Evolutionary conservation across 352 stramenopile genomes (phyloP).

Genomic region (Phytophthora capsici): DNA sequence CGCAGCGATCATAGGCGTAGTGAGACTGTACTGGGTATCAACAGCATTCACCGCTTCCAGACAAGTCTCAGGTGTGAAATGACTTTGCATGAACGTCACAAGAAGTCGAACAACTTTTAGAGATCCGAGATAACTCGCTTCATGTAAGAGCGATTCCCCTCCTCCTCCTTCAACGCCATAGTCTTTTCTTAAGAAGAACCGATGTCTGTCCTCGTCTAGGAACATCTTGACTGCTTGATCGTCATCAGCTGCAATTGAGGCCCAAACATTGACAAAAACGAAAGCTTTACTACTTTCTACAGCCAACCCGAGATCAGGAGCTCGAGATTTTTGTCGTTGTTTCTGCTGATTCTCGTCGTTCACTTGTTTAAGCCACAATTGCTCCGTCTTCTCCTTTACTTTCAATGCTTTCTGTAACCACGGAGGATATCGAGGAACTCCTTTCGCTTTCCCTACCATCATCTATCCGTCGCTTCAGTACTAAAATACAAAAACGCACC

Average conservation of each 20-base stretch:
- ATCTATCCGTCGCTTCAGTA: no score
- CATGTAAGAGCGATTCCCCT: constrained; percentile 56
- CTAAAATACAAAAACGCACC: no score
- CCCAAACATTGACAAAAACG: constrained; percentile 43
- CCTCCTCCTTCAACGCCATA: constrained; percentile 14
- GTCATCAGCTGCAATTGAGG: constrained; percentile 47
- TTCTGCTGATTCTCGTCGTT: constrained; percentile 22
- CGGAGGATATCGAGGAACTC: constrained; percentile 52
- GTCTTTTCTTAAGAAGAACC: constrained; percentile 47
- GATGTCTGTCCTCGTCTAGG: constrained; percentile 35
- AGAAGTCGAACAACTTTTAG: constrained; percentile 43
- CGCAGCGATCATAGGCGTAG: constrained; percentile 62
- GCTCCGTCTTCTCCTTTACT: constrained; percentile 44
- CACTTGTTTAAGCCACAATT: constrained; percentile 37
- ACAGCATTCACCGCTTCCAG: constrained; percentile 44
- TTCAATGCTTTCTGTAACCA: constrained; percentile 73
- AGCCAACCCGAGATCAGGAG: constrained; percentile 1
- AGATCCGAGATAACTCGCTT: constrained; percentile 52
- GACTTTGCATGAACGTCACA: constrained; percentile 42
- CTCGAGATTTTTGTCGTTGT: constrained; percentile 16
- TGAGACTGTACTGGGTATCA: constrained; percentile 59
- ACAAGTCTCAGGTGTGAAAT: constrained; percentile 38
- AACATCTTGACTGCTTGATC: constrained; percentile 34
- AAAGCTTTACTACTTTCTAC: not conserved
- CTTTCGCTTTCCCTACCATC: constrained; percentile 4